phyloP scores from a whole-genome alignment of 2,329 filamentous ascomycete genomes.

The Mycosphaerella sp. region DNA sequence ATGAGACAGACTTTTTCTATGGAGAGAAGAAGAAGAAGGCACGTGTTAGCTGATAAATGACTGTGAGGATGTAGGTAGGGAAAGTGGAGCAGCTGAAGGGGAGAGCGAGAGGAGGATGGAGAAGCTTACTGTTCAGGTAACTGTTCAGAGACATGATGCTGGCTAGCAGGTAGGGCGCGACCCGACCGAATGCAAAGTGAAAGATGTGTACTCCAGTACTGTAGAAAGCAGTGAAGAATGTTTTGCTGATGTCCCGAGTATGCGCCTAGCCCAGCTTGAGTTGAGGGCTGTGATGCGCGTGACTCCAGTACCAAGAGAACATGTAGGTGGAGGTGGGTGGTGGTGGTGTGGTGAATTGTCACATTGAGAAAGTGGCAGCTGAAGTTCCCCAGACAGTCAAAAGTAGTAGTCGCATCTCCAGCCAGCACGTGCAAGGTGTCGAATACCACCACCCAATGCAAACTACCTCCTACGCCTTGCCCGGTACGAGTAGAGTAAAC shows the following conservation, averaged over 20 bases:
- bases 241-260: not conserved
- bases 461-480: too few species aligned
- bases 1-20: conserved; percentile 86
- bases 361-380: not conserved
- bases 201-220: too few species aligned
- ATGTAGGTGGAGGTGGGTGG: not conserved
- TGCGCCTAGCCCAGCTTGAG: not conserved
- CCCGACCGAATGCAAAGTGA: not conserved
- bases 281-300: not conserved
- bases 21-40: not conserved
- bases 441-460: too few species aligned
- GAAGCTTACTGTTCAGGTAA: conserved; percentile 23
- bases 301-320: not conserved
- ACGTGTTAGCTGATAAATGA: too few species aligned
- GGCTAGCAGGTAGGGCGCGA: not conserved
- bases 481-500: too few species aligned
- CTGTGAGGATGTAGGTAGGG: not conserved
- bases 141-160: conserved; percentile 20
- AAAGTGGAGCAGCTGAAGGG: conserved; percentile 11
- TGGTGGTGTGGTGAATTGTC: not conserved
- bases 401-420: too few species aligned
- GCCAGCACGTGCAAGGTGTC: too few species aligned
- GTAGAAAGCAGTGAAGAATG: not conserved
- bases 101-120: not conserved
- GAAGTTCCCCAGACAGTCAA: too few species aligned